Evolutionary conservation across 225 moss, liverwort and hornwort genomes (phyloP).

Genomic region (Straminergon stramineum): DNA sequence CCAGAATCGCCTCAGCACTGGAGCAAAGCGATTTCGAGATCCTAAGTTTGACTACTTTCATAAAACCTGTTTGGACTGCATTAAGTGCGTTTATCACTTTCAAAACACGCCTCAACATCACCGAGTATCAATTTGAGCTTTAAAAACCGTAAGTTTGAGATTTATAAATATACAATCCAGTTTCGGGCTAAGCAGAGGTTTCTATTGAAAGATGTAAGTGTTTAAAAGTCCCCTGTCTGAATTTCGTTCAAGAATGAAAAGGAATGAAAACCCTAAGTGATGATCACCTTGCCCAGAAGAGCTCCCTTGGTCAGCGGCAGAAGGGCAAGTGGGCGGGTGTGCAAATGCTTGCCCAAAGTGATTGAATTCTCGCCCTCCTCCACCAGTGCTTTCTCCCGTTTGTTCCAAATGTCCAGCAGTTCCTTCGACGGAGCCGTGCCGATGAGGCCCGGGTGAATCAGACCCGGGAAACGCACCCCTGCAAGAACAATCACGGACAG

Average conservation of each 20-base stretch:
- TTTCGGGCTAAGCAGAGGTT: not conserved
- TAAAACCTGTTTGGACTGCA: not conserved
- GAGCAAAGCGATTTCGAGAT: not conserved
- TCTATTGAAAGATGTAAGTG: not conserved
- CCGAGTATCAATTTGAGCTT: not conserved
- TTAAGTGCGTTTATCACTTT: not conserved
- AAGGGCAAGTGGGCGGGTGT: slow-evolving; percentile 73
- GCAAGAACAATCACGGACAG: not conserved
- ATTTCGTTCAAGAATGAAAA: not conserved
- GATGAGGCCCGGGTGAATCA: slow-evolving; percentile 82
- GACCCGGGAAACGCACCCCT: slow-evolving; percentile 81
- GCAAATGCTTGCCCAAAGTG: slow-evolving; percentile 64
- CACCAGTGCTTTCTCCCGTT: slow-evolving; percentile 59
- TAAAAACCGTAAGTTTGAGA: not conserved
- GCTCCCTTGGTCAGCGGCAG: slow-evolving; percentile 48
- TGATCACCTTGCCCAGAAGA: slow-evolving; percentile 57
- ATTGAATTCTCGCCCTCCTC: slow-evolving; percentile 56
- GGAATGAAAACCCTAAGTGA: not conserved
- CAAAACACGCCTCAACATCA: not conserved
- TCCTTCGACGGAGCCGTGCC: slow-evolving; percentile 85
- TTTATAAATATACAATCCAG: not conserved
- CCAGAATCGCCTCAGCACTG: not conserved
- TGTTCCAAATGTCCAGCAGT: slow-evolving; percentile 78
- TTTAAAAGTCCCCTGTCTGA: not conserved
- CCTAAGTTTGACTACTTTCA: not conserved